These are phyloP conservation scores for Podila minutissima DNA, from an alignment of 192 early-diverging fungal species.

Conservation along the genomic window DNA sequence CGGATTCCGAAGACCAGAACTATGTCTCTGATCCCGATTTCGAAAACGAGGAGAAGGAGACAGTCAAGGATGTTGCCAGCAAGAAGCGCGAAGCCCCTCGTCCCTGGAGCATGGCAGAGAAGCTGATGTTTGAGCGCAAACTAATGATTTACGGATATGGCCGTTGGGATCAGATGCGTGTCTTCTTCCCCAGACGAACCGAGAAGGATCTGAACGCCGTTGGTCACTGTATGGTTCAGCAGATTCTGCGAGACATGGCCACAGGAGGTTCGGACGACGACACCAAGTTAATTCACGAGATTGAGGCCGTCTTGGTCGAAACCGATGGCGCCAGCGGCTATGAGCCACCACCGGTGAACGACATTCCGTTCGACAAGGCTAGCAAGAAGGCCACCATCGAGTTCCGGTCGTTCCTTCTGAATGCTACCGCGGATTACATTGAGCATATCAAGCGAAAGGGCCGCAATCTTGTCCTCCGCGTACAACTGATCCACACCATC, in stretches of 20 bases:
- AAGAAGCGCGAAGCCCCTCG: constrained; percentile 54
- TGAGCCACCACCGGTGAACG: constrained; percentile 48
- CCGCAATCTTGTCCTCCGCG: constrained; percentile 73
- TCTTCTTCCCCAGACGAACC: constrained; percentile 64
- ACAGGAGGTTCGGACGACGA: constrained; percentile 66
- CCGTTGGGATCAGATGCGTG: constrained; percentile 71
- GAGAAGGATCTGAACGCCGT: constrained; percentile 68
- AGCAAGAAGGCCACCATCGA: constrained; percentile 73
- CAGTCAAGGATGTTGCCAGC: constrained; percentile 35
- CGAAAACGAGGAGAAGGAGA: constrained; percentile 46
- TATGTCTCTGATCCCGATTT: constrained; percentile 60
- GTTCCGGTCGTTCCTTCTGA: constrained; percentile 74
- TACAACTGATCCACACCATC: constrained; percentile 82
- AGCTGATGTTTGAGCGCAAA: constrained; percentile 65
- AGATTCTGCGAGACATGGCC: constrained; percentile 59
- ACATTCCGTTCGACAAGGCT: constrained; percentile 71
- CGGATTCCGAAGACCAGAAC: constrained; percentile 57
- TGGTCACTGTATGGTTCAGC: constrained; percentile 60
- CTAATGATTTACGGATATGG: constrained; percentile 73
- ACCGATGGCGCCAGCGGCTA: constrained; percentile 57
- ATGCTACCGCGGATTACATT: constrained; percentile 77
- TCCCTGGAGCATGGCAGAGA: constrained; percentile 65
- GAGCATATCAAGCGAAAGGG: constrained; percentile 77
- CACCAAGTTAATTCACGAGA: constrained; percentile 67
- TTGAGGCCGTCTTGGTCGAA: constrained; percentile 59